These are phyloP conservation scores for Tolypocladium endophyticum DNA, from an alignment of 2,329 filamentous ascomycete genomes.

Conservation along the genomic window DNA sequence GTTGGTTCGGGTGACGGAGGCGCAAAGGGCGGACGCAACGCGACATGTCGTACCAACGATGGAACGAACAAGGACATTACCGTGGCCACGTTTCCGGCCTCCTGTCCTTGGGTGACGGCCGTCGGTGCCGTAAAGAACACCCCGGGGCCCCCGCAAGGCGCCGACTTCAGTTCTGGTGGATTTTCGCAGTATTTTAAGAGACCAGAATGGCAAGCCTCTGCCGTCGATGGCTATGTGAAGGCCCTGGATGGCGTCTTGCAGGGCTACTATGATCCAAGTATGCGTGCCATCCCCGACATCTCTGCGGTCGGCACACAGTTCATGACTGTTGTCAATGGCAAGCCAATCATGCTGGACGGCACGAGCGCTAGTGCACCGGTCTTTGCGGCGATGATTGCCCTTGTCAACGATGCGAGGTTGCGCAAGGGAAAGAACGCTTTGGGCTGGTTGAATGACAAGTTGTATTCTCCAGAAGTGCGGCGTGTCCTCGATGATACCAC, in stretches of 20 bases:
- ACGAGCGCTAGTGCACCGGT: slow-evolving; percentile 45
- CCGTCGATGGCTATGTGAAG: slow-evolving; percentile 28
- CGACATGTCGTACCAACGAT: slow-evolving; percentile 47
- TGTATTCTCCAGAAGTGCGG: slow-evolving; percentile 31
- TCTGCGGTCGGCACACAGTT: slow-evolving; percentile 49
- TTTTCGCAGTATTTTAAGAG: slow-evolving; percentile 40
- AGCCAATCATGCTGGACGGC: slow-evolving; percentile 20
- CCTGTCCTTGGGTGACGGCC: slow-evolving; percentile 58
- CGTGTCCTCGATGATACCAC: slow-evolving; percentile 30
- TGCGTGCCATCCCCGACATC: slow-evolving; percentile 40
- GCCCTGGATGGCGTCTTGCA: slow-evolving; percentile 29
- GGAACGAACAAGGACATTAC: slow-evolving; percentile 44
- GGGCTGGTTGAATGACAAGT: slow-evolving; percentile 41
- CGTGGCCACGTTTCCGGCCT: slow-evolving; percentile 52
- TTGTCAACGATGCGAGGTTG: slow-evolving; percentile 44
- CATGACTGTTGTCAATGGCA: slow-evolving; percentile 20
- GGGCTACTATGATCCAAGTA: slow-evolving; percentile 31
- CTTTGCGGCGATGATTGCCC: slow-evolving; percentile 41
- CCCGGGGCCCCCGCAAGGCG: slow-evolving; percentile 26
- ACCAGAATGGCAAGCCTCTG: slow-evolving; percentile 33
- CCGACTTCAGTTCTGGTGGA: slow-evolving; percentile 38
- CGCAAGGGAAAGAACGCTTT: slow-evolving; percentile 34
- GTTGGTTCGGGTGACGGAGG: slow-evolving; percentile 42
- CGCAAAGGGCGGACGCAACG: slow-evolving; percentile 31
- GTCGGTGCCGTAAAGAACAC: slow-evolving; percentile 47